phyloP scores from a whole-genome alignment of 768 basidiomycete species.

The Boletus vinaceobasis region DNA sequence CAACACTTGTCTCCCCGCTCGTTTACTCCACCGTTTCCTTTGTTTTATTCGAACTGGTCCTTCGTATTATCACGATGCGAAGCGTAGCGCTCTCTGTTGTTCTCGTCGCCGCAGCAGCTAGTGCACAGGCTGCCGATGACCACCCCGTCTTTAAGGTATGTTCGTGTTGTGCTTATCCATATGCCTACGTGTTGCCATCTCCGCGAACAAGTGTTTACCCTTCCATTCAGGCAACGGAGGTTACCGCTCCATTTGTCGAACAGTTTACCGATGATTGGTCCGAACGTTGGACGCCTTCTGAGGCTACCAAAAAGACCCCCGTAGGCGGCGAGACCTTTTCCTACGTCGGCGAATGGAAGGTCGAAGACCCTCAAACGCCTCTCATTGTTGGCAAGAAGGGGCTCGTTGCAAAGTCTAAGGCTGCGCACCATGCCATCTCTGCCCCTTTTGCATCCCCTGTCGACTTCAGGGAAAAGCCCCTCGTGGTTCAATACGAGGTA shows the following conservation, averaged over 20 bases:
- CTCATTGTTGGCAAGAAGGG: slow-evolving; percentile 85
- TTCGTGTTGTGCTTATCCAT: slow-evolving; percentile 8
- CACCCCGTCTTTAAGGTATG: slow-evolving; percentile 68
- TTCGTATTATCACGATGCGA: slow-evolving; percentile 77
- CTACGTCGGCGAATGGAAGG: slow-evolving; percentile 96
- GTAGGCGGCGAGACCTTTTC: slow-evolving; percentile 95
- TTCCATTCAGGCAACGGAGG: slow-evolving; percentile 55
- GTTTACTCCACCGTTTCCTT: slow-evolving; percentile 27
- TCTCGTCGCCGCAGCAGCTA: slow-evolving; percentile 63
- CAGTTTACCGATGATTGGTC: slow-evolving; percentile 93
- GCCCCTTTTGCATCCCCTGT: slow-evolving; percentile 78
- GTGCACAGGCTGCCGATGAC: slow-evolving; percentile 58
- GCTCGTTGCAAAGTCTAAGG: slow-evolving; percentile 94
- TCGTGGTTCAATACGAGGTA: slow-evolving; percentile 98
- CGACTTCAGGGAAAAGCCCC: slow-evolving; percentile 77
- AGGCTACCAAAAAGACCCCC: slow-evolving; percentile 97
- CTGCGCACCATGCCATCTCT: slow-evolving; percentile 98
- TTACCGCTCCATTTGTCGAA: slow-evolving; percentile 91
- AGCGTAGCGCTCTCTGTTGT: slow-evolving; percentile 78
- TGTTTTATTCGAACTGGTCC: slow-evolving; percentile 46
- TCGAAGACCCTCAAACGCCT: slow-evolving; percentile 79
- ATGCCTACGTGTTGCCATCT: slow-evolving; percentile 7
- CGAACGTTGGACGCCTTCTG: slow-evolving; percentile 92
- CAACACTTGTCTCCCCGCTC: slow-evolving; percentile 37
- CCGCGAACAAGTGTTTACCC: slow-evolving; percentile 1